Conservation (phyloP, 768 basidiomycete species). For the Leccinum subgranulosum region DNA sequence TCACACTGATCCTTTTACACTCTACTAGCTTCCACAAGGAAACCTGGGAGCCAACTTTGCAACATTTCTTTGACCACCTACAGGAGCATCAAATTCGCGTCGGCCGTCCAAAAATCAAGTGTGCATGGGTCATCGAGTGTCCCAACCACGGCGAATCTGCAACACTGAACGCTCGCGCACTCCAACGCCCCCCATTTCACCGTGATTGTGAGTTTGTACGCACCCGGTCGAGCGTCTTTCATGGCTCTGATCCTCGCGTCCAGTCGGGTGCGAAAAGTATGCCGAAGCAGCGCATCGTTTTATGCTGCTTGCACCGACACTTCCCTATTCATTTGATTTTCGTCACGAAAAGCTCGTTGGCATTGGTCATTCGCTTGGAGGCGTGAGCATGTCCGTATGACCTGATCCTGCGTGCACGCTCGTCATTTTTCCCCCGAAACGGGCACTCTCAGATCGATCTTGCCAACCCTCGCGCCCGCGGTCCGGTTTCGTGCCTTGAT, state of each 20-base stretch:
- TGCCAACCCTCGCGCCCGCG: slow-evolving; percentile 45
- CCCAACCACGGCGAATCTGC: slow-evolving; percentile 71
- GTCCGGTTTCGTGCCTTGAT: slow-evolving; percentile 51
- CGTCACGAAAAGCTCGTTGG: slow-evolving; percentile 50
- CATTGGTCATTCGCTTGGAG: slow-evolving; percentile 68
- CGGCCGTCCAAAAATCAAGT: slow-evolving; percentile 22
- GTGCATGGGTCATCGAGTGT: slow-evolving; percentile 66
- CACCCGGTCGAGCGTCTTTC: neutral
- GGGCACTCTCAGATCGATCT: slow-evolving; percentile 41
- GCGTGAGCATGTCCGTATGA: slow-evolving; percentile 53
- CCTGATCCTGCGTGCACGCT: neutral
- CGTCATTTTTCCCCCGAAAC: slow-evolving; percentile 1
- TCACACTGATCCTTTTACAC: slow-evolving; percentile 62
- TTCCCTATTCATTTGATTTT: slow-evolving; percentile 47
- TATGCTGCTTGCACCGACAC: slow-evolving; percentile 39
- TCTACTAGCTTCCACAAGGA: slow-evolving; percentile 76
- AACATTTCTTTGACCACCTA: slow-evolving; percentile 41
- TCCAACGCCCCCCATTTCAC: slow-evolving; percentile 43
- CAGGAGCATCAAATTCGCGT: neutral
- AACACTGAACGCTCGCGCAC: slow-evolving; percentile 45
- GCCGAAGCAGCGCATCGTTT: slow-evolving; percentile 58
- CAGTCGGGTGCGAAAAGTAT: slow-evolving; percentile 66
- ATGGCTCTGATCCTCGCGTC: neutral
- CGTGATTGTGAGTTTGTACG: slow-evolving; percentile 40
- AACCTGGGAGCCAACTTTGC: slow-evolving; percentile 63